These are phyloP conservation scores for Antarctomyces pellizariae DNA, from an alignment of 495 filamentous ascomycete genomes.

Conservation along the genomic window DNA sequence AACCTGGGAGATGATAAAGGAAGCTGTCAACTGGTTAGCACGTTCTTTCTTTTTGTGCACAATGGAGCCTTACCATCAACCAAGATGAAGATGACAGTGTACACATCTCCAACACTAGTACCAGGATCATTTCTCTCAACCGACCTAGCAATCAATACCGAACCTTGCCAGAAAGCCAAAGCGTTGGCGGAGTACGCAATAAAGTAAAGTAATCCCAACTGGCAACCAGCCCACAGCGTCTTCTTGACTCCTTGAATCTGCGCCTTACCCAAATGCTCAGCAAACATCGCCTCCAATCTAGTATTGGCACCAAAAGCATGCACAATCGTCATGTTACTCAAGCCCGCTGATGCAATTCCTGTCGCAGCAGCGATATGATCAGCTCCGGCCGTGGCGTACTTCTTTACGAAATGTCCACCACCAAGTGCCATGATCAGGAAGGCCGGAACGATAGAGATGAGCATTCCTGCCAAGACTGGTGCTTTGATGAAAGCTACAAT, in stretches of 20 bases:
- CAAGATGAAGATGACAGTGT: slow-evolving; percentile 38
- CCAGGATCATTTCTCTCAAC: slow-evolving; percentile 19
- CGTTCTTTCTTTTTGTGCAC: neutral
- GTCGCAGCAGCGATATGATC: slow-evolving; percentile 24
- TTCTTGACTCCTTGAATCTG: slow-evolving; percentile 31
- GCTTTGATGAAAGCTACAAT: slow-evolving; percentile 38
- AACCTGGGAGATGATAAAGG: slow-evolving; percentile 13
- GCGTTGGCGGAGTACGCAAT: slow-evolving; percentile 35
- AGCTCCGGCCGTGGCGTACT: slow-evolving; percentile 27
- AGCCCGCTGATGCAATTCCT: slow-evolving; percentile 19
- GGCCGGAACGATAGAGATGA: slow-evolving; percentile 36
- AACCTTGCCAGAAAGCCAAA: slow-evolving; percentile 41
- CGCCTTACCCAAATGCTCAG: slow-evolving; percentile 20
- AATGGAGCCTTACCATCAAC: slow-evolving; percentile 25
- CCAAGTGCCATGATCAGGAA: slow-evolving; percentile 39
- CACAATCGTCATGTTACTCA: slow-evolving; percentile 21
- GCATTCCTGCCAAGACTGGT: slow-evolving; percentile 23
- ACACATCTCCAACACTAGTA: slow-evolving; percentile 27
- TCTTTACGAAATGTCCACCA: slow-evolving; percentile 32
- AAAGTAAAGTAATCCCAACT: slow-evolving; percentile 37
- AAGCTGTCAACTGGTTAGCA: slow-evolving; percentile 8
- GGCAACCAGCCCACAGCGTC: slow-evolving; percentile 26
- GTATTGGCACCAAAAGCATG: slow-evolving; percentile 22
- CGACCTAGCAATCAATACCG: slow-evolving; percentile 23
- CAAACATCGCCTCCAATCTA: slow-evolving; percentile 27